Conservation (phyloP, 1,139 yeast species). For the Taiozyma sp. region DNA sequence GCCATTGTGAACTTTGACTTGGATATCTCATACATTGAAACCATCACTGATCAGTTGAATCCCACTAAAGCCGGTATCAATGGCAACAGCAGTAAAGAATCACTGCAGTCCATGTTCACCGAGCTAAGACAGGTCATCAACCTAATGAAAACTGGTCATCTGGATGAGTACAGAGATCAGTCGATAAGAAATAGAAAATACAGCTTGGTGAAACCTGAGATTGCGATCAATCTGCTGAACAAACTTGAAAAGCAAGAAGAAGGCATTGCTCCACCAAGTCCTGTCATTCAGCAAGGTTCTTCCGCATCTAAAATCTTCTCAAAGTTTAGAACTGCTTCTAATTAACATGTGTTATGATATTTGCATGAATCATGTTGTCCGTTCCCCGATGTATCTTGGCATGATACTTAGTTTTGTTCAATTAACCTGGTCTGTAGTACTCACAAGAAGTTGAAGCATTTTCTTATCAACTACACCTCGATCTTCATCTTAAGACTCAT, state of each 20-base stretch:
- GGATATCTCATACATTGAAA: conserved; percentile 57
- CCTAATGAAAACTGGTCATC: conserved; percentile 42
- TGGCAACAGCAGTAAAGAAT: conserved; percentile 16
- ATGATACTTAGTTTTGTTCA: too few species aligned
- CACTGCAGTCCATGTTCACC: conserved; percentile 47
- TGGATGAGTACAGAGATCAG: conserved; percentile 49
- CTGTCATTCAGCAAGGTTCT: conserved; percentile 2
- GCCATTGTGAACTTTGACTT: conserved; percentile 51
- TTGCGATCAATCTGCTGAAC: conserved; percentile 43
- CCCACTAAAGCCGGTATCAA: conserved; percentile 18
- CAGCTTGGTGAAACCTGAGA: conserved; percentile 55
- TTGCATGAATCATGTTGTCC: neutral
- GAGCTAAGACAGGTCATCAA: conserved; percentile 62
- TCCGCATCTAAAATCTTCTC: conserved; percentile 8
- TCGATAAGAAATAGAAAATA: conserved; percentile 51
- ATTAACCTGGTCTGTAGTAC: neutral
- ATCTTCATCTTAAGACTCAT: neutral
- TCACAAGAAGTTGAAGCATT: neutral
- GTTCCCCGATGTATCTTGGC: too few species aligned
- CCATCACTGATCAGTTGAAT: conserved; percentile 39
- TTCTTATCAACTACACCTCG: neutral
- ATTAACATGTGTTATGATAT: neutral
- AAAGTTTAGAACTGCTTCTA: conserved; percentile 3
- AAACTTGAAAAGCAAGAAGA: conserved; percentile 25
- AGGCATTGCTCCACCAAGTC: neutral